These are phyloP conservation scores for Orychophragmus violaceus DNA, from an alignment of 345 rosid species.

Conservation along the genomic window DNA sequence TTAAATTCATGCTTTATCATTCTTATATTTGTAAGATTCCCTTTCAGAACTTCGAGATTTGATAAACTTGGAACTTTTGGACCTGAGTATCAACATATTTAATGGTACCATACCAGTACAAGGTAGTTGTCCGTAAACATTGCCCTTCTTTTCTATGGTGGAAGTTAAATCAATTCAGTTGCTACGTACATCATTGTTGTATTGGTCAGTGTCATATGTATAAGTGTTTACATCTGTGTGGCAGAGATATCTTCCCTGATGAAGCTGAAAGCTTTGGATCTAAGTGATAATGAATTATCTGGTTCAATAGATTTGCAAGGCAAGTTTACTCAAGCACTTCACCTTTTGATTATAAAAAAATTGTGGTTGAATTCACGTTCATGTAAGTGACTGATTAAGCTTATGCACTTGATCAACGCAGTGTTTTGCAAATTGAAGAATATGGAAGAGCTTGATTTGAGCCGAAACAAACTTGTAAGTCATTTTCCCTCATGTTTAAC, in stretches of 20 bases:
- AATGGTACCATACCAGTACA: neutral
- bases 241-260: neutral
- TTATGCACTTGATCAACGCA: neutral
- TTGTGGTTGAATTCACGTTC: neutral
- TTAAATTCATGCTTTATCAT: neutral
- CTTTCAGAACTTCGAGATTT: neutral
- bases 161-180: neutral
- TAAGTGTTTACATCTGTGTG: neutral
- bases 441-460: constrained; percentile 7
- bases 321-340: neutral
- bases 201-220: no score
- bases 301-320: neutral
- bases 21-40: neutral
- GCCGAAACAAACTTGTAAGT: neutral
- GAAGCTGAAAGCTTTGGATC: constrained; percentile 10
- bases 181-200: neutral
- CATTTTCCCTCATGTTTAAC: neutral
- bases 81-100: neutral
- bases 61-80: neutral
- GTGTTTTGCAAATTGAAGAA: constrained; percentile 11
- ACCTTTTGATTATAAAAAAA: neutral
- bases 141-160: neutral
- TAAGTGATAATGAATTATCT: neutral
- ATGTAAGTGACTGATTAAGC: no score
- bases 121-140: neutral